phyloP scores from a whole-genome alignment of 2,329 filamentous ascomycete species.

The Botryotinia convoluta region DNA sequence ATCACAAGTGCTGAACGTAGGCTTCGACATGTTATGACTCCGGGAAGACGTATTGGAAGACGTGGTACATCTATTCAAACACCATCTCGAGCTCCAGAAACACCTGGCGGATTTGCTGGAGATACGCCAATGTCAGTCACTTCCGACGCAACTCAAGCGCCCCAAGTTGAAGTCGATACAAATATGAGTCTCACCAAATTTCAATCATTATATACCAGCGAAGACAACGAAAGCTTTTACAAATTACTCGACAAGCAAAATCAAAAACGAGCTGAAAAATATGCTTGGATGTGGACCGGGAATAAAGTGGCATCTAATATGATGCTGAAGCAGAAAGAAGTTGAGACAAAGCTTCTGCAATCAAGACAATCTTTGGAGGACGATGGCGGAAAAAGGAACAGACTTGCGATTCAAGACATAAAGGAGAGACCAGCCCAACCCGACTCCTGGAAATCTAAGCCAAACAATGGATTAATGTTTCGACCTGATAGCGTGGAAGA shows the following conservation, averaged over 20 bases:
- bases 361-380: constrained; percentile 49
- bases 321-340: constrained; percentile 65
- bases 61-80: constrained; percentile 39
- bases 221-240: constrained; percentile 98
- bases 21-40: constrained; percentile 78
- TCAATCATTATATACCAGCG: constrained; percentile 90
- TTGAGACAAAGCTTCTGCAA: constrained; percentile 52
- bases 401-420: constrained; percentile 62
- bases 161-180: constrained; percentile 58
- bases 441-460: constrained; percentile 70
- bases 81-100: constrained; percentile 45
- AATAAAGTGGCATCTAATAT: constrained; percentile 79
- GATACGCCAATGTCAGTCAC: constrained; percentile 69
- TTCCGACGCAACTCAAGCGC: constrained; percentile 41
- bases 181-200: constrained; percentile 81
- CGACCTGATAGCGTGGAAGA: constrained; percentile 63
- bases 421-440: constrained; percentile 73
- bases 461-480: constrained; percentile 89
- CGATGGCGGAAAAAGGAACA: constrained; percentile 54
- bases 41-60: constrained; percentile 51
- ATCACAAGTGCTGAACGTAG: constrained; percentile 75
- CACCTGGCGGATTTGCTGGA: constrained; percentile 64
- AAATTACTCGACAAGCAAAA: constrained; percentile 89
- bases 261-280: constrained; percentile 75
- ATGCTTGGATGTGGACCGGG: constrained; percentile 83